Percentiles rank a stretch among this genome's conserved stretches.
phyloP scores from a whole-genome alignment of 23 red algal genomes.

The Gracilaria gracilis region DNA sequence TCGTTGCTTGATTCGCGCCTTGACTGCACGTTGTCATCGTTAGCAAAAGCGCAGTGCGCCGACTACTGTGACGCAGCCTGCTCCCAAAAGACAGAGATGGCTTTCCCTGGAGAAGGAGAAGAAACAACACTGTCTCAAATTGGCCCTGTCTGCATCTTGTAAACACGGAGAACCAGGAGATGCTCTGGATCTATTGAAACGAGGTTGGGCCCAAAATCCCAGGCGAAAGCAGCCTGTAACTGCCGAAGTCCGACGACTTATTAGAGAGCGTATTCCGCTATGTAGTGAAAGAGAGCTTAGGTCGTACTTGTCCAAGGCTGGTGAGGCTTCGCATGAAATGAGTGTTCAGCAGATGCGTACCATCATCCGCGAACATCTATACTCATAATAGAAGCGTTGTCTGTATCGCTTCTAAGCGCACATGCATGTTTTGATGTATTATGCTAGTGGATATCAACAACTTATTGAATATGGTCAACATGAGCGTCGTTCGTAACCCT shows the following conservation, averaged over 20 bases:
- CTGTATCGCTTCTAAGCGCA: neutral
- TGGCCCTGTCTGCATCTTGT: conserved; percentile 26
- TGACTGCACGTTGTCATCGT: conserved; percentile 23
- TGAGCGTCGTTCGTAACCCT: neutral
- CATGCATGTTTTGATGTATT: neutral
- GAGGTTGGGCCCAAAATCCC: conserved; percentile 29
- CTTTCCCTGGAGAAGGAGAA: conserved; percentile 7
- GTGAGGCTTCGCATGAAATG: neutral
- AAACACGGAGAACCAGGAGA: conserved; percentile 23
- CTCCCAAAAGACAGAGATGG: conserved; percentile 34
- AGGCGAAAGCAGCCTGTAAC: conserved; percentile 27
- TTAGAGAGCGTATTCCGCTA: conserved; percentile 2
- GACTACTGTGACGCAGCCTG: neutral
- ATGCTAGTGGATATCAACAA: neutral
- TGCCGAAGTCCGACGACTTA: conserved; percentile 1
- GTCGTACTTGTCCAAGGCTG: conserved; percentile 4
- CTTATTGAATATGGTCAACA: no score
- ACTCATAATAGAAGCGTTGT: neutral
- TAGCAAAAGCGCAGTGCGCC: neutral
- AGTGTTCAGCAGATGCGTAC: conserved; percentile 20
- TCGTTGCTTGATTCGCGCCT: conserved; percentile 34
- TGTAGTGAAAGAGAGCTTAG: conserved; percentile 16
- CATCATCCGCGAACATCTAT: conserved; percentile 1
- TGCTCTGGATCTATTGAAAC: conserved; percentile 1
- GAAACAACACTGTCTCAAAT: conserved; percentile 25